Conservation (phyloP, 2,329 filamentous ascomycete genomes). For the Fusarium lateritium region DNA sequence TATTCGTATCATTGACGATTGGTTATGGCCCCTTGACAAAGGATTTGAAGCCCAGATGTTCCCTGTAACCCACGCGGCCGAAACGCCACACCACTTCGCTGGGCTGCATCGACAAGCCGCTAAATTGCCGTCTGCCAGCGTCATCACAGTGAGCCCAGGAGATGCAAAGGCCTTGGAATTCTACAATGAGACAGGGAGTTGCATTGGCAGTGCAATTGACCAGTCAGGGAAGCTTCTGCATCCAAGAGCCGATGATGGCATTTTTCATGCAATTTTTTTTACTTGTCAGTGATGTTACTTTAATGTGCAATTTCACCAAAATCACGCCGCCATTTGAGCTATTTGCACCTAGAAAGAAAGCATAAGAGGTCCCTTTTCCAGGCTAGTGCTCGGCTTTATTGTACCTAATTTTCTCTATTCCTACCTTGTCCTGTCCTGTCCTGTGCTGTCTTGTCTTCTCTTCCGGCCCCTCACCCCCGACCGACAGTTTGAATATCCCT, state of each 20-base stretch:
- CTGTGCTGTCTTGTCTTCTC: neutral
- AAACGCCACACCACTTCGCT: conserved; percentile 32
- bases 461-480: conserved; percentile 26
- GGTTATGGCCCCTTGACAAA: neutral
- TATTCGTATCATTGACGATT: conserved; percentile 18
- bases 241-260: conserved; percentile 5
- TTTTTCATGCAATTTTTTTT: neutral
- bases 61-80: conserved; percentile 42
- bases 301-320: conserved; percentile 23
- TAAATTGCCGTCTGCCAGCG: conserved; percentile 17
- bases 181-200: conserved; percentile 24
- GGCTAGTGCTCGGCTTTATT: conserved; percentile 21
- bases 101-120: conserved; percentile 18
- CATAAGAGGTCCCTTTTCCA: conserved; percentile 7
- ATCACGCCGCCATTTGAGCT: conserved; percentile 18
- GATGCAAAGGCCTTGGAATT: neutral
- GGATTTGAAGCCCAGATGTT: conserved; percentile 5
- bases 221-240: conserved; percentile 5
- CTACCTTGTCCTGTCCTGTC: too few relatives aligned
- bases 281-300: neutral
- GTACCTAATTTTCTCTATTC: conserved; percentile 13
- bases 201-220: conserved; percentile 27
- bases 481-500: conserved; percentile 42
- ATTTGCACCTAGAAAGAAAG: conserved; percentile 6
- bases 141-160: conserved; percentile 5